These are phyloP conservation scores for Monilinia fructicola DNA, from an alignment of 2,329 filamentous ascomycete species.

Conservation along the genomic window DNA sequence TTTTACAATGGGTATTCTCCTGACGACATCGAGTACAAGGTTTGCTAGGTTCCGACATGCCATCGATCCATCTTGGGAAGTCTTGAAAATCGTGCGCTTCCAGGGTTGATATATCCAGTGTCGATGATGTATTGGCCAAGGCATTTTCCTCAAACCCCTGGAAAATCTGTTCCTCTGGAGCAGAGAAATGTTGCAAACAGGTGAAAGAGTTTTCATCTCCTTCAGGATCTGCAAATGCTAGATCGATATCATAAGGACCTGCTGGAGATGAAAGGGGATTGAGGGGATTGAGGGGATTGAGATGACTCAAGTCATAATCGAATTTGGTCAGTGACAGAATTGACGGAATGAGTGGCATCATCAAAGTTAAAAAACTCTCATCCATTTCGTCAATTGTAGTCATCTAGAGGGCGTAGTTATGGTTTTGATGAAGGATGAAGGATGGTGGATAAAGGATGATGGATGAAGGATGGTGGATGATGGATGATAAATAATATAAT, in stretches of 20 bases:
- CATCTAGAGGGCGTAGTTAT: slow-evolving; percentile 38
- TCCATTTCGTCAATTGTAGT: slow-evolving; percentile 51
- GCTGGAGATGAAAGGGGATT: slow-evolving; percentile 22
- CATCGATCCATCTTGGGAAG: slow-evolving; percentile 40
- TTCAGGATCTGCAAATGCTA: slow-evolving; percentile 56
- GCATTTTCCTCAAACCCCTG: slow-evolving; percentile 38
- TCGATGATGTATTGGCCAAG: slow-evolving; percentile 27
- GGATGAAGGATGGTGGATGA: too few relatives aligned
- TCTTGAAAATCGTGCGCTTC: slow-evolving; percentile 48
- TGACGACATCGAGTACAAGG: slow-evolving; percentile 55
- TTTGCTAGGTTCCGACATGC: slow-evolving; percentile 34
- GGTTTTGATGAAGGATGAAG: background rate
- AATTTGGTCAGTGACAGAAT: slow-evolving; percentile 24
- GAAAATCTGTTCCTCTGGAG: slow-evolving; percentile 40
- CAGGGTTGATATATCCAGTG: slow-evolving; percentile 40
- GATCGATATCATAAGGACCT: slow-evolving; percentile 47
- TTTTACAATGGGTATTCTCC: slow-evolving; percentile 59
- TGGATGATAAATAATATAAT: too few relatives aligned
- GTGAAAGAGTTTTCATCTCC: slow-evolving; percentile 61
- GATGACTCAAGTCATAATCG: slow-evolving; percentile 13
- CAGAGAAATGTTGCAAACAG: slow-evolving; percentile 58
- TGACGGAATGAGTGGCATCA: slow-evolving; percentile 40
- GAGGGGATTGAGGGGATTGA: slow-evolving; percentile 14
- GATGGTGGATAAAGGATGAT: too few relatives aligned
- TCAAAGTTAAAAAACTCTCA: slow-evolving; percentile 66